Conservation (phyloP, 306 rosid species). For the Alnus rubra region DNA sequence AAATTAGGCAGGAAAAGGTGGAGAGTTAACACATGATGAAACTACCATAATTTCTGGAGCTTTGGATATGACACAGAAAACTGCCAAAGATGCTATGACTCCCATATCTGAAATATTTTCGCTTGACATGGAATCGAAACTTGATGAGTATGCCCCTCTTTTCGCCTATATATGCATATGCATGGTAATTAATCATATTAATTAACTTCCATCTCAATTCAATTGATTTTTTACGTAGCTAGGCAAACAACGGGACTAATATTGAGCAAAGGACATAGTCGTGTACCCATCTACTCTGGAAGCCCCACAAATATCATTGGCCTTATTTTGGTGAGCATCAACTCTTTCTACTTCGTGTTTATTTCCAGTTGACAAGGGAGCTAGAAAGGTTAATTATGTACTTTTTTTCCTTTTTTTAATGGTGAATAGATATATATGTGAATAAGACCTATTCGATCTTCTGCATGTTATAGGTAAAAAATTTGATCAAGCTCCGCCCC, state of each 20-base stretch:
- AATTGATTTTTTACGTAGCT: constrained; percentile 28
- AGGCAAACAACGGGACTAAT: constrained; percentile 71
- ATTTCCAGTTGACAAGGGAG: background rate
- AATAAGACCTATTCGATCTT: background rate
- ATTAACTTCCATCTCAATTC: constrained; percentile 10
- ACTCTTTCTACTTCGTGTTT: background rate
- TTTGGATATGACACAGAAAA: constrained; percentile 72
- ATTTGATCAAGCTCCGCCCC: constrained; percentile 57
- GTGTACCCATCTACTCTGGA: constrained; percentile 65
- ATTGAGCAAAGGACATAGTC: constrained; percentile 69
- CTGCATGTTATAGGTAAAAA: constrained; percentile 49
- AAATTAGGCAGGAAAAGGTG: constrained; percentile 83
- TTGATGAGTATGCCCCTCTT: constrained; percentile 52
- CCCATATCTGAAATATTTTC: constrained; percentile 65
- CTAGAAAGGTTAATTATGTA: too few species aligned
- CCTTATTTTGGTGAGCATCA: constrained; percentile 60
- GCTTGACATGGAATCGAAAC: constrained; percentile 63
- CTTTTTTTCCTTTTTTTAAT: background rate
- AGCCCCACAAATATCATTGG: constrained; percentile 59
- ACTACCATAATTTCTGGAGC: constrained; percentile 75
- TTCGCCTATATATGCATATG: background rate
- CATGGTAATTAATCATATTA: background rate
- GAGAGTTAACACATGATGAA: constrained; percentile 72
- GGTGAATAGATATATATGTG: background rate
- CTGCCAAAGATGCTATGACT: constrained; percentile 84